phyloP scores from a whole-genome alignment of 768 basidiomycete genomes.

The Mycena latifolia region DNA sequence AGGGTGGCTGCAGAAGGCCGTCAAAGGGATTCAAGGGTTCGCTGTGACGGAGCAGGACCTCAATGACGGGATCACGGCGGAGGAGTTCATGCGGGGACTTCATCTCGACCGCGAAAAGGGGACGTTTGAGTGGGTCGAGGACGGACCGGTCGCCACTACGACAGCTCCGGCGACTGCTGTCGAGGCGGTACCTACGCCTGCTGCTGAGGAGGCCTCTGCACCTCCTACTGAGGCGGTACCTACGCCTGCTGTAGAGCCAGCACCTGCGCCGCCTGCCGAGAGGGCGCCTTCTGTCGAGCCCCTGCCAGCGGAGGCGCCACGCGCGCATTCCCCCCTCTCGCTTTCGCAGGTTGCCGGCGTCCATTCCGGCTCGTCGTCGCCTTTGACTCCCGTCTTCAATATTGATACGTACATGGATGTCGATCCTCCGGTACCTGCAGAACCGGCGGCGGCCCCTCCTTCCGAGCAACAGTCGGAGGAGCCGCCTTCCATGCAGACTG shows the following conservation, averaged over 20 bases:
- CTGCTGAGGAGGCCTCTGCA: too few species aligned
- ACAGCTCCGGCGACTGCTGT: too few species aligned
- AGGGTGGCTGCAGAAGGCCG: constrained; percentile 36
- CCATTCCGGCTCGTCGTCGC: constrained; percentile 19
- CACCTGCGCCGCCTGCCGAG: too few species aligned
- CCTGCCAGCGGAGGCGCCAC: constrained; percentile 3
- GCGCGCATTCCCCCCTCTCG: constrained; percentile 27
- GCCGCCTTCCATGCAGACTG: neutral
- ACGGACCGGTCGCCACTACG: neutral
- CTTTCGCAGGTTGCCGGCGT: constrained; percentile 26
- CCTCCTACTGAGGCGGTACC: too few species aligned
- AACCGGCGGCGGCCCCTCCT: neutral
- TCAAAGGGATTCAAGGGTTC: constrained; percentile 37
- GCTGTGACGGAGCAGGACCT: constrained; percentile 31
- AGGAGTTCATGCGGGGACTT: constrained; percentile 29
- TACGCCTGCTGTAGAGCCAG: too few species aligned
- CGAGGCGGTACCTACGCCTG: too few species aligned
- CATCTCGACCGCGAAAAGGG: constrained; percentile 29
- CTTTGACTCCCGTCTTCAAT: constrained; percentile 24
- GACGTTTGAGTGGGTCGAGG: constrained; percentile 32
- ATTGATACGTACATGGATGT: constrained; percentile 24
- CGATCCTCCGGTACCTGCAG: constrained; percentile 11
- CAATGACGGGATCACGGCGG: constrained; percentile 32
- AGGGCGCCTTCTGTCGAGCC: neutral
- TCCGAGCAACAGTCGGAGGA: neutral